Conservation (phyloP, 2,329 filamentous ascomycete species). For the Cladobotryum mycophilum region DNA sequence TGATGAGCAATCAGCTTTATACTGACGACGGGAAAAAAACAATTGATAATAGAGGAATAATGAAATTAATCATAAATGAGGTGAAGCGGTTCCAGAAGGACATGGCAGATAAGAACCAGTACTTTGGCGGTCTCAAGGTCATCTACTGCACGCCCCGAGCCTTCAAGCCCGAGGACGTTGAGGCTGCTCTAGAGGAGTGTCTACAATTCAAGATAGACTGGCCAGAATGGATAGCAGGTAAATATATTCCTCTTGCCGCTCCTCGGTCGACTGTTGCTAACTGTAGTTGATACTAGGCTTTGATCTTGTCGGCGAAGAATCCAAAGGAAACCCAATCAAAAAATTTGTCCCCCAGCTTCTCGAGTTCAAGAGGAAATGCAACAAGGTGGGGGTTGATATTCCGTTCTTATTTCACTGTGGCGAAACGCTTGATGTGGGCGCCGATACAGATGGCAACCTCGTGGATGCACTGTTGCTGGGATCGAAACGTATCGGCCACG, state of each 20-base stretch:
- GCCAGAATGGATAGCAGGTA: slow-evolving; percentile 57
- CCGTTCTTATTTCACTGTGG: slow-evolving; percentile 74
- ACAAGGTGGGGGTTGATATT: slow-evolving; percentile 44
- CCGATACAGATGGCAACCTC: slow-evolving; percentile 60
- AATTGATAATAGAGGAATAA: slow-evolving; percentile 52
- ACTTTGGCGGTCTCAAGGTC: slow-evolving; percentile 61
- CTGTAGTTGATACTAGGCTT: slow-evolving; percentile 41
- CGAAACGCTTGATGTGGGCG: slow-evolving; percentile 63
- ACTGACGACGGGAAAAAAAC: slow-evolving; percentile 46
- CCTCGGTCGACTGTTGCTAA: neutral
- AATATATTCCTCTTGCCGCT: slow-evolving; percentile 15
- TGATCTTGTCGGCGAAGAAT: slow-evolving; percentile 64
- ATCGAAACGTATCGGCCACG: slow-evolving; percentile 67
- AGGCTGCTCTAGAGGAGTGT: slow-evolving; percentile 53
- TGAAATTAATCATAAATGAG: slow-evolving; percentile 53
- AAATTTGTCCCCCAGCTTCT: slow-evolving; percentile 51
- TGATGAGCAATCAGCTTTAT: slow-evolving; percentile 56
- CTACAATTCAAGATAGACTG: slow-evolving; percentile 52
- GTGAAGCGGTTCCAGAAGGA: slow-evolving; percentile 41
- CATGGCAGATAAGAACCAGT: slow-evolving; percentile 21
- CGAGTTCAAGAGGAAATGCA: slow-evolving; percentile 49
- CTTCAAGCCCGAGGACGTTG: slow-evolving; percentile 43
- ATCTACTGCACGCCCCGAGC: slow-evolving; percentile 66
- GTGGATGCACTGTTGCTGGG: slow-evolving; percentile 60
- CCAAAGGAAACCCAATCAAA: slow-evolving; percentile 51